Evolutionary conservation across 768 basidiomycete species (phyloP), one percentile per base, ranked within the genome.

Genomic region (Daedaleopsis nitida): DNA sequence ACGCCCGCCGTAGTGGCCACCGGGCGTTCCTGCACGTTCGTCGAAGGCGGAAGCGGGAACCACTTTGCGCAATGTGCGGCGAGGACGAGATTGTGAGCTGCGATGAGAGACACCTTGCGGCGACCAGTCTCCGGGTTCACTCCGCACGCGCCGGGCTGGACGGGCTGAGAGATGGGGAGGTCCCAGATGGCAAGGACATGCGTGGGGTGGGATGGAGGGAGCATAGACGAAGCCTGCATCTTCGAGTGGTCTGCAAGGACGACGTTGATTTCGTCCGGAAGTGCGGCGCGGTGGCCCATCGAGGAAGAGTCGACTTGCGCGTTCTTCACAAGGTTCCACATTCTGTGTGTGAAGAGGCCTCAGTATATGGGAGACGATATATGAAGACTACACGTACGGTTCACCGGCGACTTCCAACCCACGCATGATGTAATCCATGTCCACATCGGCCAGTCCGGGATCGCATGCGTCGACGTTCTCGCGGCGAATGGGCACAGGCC

Each of bases 381-480:
- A 27, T 16, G 42, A 50, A 19, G 23, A 17, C 27, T 32, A 32
- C 27, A 72, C 83, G 65, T 60, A 83, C 83, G 74, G 72, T 21
- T 73, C 73, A 43, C 83, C 83, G 17, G 82, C 68, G 0, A 73
- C 69, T 24, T 79, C 77, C 27, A 90, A 70, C 17, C 74, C 74
- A 34, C 83, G 80, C 17, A 81, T 83, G 59, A 91, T 73, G 69
- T 89, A 92, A 63, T 88, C 86, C 49, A 84, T 72, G 5, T 90
- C 88, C 12, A 82, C 76, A 19, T 78, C 79, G 8, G 60, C 73
- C 10, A 88, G 74, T 11, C 75, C 77, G 23, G 84, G 81, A 37
- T 83, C 83, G 58, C 84, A 75, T n/a, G 86, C 81, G 3, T 71
- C 68, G 39, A 91, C 66, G 42, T 80, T 82, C 43, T 85, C 84